Conservation (phyloP, 2,329 filamentous ascomycete species). For the Ceratocystis cubensis region DNA sequence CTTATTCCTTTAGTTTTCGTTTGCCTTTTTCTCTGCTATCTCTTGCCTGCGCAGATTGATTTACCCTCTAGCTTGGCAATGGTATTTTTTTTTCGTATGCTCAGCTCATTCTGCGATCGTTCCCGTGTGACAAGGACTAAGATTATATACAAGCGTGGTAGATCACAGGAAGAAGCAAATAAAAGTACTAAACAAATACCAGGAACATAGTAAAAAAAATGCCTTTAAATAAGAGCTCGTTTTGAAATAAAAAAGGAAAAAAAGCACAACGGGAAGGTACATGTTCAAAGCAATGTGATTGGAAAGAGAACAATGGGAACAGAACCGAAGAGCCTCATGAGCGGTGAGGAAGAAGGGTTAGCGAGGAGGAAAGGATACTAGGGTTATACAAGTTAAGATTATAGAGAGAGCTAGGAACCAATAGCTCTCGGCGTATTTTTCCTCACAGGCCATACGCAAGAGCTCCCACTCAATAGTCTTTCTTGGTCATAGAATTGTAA, state of each 20-base stretch:
- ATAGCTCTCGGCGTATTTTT: no score
- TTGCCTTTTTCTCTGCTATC: neutral
- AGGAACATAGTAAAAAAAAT: no score
- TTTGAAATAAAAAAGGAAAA: neutral
- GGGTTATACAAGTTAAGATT: neutral
- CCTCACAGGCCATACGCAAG: no score
- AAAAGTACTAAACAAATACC: neutral
- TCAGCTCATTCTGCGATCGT: constrained; percentile 5
- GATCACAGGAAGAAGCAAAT: neutral
- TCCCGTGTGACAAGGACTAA: neutral
- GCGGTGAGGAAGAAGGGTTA: neutral
- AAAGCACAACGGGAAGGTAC: neutral
- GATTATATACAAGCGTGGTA: neutral
- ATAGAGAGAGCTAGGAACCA: no score
- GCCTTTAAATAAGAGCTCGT: no score
- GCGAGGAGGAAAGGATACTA: neutral
- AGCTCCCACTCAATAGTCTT: no score
- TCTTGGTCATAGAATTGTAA: neutral
- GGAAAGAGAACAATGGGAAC: neutral
- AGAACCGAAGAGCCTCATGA: neutral
- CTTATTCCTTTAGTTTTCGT: neutral
- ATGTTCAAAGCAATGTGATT: no score
- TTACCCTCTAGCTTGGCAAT: constrained; percentile 2
- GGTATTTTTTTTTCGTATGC: neutral
- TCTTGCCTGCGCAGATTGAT: neutral